Base-by-base conservation (phyloP, 257 asterid genomes). In the Prunella vulgaris region DNA sequence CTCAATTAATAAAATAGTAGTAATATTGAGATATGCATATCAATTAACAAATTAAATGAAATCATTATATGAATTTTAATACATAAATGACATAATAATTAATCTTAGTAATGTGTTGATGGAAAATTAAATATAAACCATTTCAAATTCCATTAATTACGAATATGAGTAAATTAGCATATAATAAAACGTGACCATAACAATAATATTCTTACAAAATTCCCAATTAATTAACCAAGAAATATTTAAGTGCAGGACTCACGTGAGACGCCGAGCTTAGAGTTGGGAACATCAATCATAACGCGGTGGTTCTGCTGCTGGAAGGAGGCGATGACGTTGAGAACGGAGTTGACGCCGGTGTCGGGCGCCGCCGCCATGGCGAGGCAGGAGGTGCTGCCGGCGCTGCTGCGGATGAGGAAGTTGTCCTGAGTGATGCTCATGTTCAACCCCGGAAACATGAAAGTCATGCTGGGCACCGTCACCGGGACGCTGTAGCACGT, bases 331-430 rank as follows among this genome's bases (percentile, higher is more conserved):
- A 92, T 89, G 40, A 92, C 98, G 75, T 89, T 92, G 1, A 92
- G 88, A 59, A 83, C 96, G 3, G 96, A 84, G 82, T 87, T 86
- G 3, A 89, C 90, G 0, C 84, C 81, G 44, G 60, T 21, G 0
- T 87, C 97, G 0, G 92, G 89, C 1, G 93, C 88, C 0, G 96
- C 90, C 74, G 98, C 97, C 89, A 92, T 87, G 57, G 97, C 96
- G 2, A 92, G 77, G 79, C 97, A 92, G 0, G 97, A 84, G 56
- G 85, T 78, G 69, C 76, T 79, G 42, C 96, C 92, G 8, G 84
- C 81, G 49, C 78, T 74, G 78, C 94, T 87, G 42, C 82, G 87
- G 70, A 84, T 83, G 54, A 86, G 71, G 65, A 83, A 86, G 74
- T 88, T 88, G 67, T 88, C 95, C 75, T 76, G 82, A 0, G 88